Conservation (phyloP, 176 grass and related monocot species). For the Oryza rufipogon region DNA sequence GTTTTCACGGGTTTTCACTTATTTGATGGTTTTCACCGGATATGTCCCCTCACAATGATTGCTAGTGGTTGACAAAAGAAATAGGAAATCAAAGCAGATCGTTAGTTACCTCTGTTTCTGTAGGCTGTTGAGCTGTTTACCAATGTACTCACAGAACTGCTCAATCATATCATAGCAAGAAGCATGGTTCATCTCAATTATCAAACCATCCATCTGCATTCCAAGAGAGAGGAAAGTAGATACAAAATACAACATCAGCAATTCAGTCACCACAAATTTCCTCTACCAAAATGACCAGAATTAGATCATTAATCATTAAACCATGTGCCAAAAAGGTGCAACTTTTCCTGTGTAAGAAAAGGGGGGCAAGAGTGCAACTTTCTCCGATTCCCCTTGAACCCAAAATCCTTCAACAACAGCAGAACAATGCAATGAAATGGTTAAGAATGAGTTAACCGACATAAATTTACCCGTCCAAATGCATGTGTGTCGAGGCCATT, state of each 20-base stretch:
- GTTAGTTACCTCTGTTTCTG: slow-evolving; percentile 69
- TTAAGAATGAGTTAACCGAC: background rate
- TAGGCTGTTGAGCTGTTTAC: slow-evolving; percentile 68
- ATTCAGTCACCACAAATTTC: background rate
- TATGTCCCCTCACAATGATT: slow-evolving; percentile 23
- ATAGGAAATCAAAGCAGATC: background rate
- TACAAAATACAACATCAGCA: background rate
- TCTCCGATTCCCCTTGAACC: background rate
- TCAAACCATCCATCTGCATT: slow-evolving; percentile 73
- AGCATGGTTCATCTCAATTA: slow-evolving; percentile 70
- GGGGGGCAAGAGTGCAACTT: background rate
- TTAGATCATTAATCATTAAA: background rate
- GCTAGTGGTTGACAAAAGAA: slow-evolving; percentile 16
- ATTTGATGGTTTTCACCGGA: no score
- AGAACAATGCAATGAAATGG: background rate
- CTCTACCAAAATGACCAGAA: slow-evolving; percentile 1
- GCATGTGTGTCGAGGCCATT: slow-evolving; percentile 69
- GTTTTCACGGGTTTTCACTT: no score
- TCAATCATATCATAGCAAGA: slow-evolving; percentile 86
- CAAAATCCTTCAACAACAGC: background rate
- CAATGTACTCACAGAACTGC: slow-evolving; percentile 59
- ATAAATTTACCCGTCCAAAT: slow-evolving; percentile 62
- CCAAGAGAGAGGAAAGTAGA: background rate
- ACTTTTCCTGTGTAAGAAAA: background rate
- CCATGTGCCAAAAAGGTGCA: background rate